A percentile compares a stretch with the other conserved stretches of the same genome.
Evolutionary conservation across 441 rosid species (phyloP).

Genomic region (Populus tomentosa): DNA sequence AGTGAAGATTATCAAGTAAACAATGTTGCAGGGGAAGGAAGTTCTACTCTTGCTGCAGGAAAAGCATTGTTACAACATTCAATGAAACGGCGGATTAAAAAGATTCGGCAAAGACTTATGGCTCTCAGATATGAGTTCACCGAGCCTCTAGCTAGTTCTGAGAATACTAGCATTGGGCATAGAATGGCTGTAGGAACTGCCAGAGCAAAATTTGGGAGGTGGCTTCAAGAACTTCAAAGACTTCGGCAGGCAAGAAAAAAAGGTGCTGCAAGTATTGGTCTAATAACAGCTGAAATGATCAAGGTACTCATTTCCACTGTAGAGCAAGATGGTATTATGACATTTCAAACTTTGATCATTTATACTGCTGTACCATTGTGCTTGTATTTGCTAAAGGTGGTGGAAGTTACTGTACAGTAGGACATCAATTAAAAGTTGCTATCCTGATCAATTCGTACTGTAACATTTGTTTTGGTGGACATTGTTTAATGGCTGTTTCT

Average conservation of each 20-base stretch:
- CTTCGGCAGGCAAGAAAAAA: constrained; percentile 82
- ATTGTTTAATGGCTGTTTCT: not conserved
- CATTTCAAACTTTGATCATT: not conserved
- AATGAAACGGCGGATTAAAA: constrained; percentile 60
- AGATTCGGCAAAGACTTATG: constrained; percentile 75
- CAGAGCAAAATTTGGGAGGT: constrained; percentile 73
- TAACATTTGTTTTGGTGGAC: not conserved
- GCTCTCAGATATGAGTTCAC: constrained; percentile 64
- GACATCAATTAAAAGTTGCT: constrained; percentile 3
- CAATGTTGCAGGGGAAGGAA: constrained; percentile 27
- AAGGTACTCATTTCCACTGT: constrained; percentile 43
- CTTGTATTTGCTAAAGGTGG: not conserved
- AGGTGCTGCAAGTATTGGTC: constrained; percentile 72
- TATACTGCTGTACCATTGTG: not conserved
- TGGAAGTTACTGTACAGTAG: not conserved
- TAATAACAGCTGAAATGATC: constrained; percentile 67
- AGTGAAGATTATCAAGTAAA: constrained; percentile 50
- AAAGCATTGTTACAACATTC: constrained; percentile 51
- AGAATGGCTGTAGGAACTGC: constrained; percentile 68
- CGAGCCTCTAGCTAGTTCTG: constrained; percentile 49
- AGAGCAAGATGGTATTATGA: not conserved
- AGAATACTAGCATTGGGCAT: constrained; percentile 59
- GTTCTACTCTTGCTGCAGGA: constrained; percentile 33
- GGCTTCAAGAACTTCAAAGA: constrained; percentile 88
- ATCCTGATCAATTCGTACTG: not conserved